Evolutionary conservation across 768 basidiomycete genomes (phyloP), one percentile per base, ranked within the genome.

Genomic region (Inosperma sp.): DNA sequence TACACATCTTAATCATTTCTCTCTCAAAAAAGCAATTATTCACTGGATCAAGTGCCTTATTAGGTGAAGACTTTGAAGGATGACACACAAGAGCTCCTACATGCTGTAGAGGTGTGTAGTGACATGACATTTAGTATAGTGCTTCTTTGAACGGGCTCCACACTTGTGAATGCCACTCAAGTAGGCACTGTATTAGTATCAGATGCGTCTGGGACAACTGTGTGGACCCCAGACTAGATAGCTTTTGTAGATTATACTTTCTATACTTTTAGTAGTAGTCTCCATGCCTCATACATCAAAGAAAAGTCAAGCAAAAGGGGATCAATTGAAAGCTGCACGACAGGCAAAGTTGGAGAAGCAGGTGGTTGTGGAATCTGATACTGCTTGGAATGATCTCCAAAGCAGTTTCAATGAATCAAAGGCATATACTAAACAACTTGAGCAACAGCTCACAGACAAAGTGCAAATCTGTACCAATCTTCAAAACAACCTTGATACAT

Each of bases 21-120:
- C 17, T 9, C 42, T 25, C 31, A 6, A 16, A 26, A 43, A 41
- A 41, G 12, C 41, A 6, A 7, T 43, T 43, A 23, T 45, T 27
- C n/a, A 33, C 44, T n/a, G 22, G 14, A 48, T 37, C n/a, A 12
- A 37, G 34, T 1, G 47, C 47, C 47, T 48, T 21, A 48, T 36
- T 21, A 48, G 47, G 47, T 48, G 47, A 48, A 48, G 35, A 48
- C 47, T 48, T 48, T 36, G 47, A 48, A 37, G 25, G 35, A 48
- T 34, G 27, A 48, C 47, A 48, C 7, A n/a, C 47, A 48, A 48
- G 47, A 48, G 47, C 47, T 48, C 35, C 23, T 48, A 48, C 7
- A 48, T 34, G 19, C 47, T 48, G 47, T 48, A 29, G 47, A 48
- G 36, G 47, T 37, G 47, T 39, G 19, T 48, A 37, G 47, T 26